These are phyloP conservation scores for Galerina sulciceps DNA, from an alignment of 768 basidiomycete genomes.

Conservation along the genomic window DNA sequence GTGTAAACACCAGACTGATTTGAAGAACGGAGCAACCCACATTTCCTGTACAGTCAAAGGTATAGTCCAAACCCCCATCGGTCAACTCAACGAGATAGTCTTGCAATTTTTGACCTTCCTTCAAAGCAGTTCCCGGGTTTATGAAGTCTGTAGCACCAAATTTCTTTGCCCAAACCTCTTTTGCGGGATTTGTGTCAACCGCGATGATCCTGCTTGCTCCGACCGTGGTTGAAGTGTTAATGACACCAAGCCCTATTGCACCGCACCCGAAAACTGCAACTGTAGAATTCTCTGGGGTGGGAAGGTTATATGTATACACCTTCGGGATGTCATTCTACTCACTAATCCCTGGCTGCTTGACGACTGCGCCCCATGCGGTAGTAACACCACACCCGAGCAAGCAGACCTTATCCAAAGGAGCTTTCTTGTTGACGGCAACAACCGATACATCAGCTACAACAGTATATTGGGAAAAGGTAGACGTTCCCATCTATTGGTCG, in stretches of 20 bases:
- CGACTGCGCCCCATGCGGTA: constrained; percentile 97
- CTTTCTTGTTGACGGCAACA: constrained; percentile 83
- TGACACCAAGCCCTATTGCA: constrained; percentile 92
- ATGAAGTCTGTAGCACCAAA: constrained; percentile 97
- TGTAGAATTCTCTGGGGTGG: constrained; percentile 68
- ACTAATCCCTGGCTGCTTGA: constrained; percentile 89
- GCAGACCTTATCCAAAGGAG: constrained; percentile 96
- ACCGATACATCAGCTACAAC: constrained; percentile 98
- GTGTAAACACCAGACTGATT: neutral
- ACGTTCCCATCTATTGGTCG: constrained; percentile 86
- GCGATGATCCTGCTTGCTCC: constrained; percentile 91
- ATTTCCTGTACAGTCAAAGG: constrained; percentile 97
- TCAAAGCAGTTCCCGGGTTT: constrained; percentile 69
- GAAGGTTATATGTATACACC: constrained; percentile 7
- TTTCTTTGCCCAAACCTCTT: constrained; percentile 87
- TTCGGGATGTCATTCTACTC: constrained; percentile 27
- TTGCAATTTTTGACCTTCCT: constrained; percentile 84
- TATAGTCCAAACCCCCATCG: constrained; percentile 96
- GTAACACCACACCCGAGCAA: constrained; percentile 96
- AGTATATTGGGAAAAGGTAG: constrained; percentile 99
- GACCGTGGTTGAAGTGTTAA: constrained; percentile 78
- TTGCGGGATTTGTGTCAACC: constrained; percentile 84
- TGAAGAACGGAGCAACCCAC: constrained; percentile 26
- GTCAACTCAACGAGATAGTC: constrained; percentile 91
- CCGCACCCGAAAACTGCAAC: constrained; percentile 97